Evolutionary conservation across 306 rosid species (phyloP).

Genomic region (apple (Malus domestica)): ASM211411v1 NC_041793.1:31152001-31152500

Average conservation of each 20-base stretch:
- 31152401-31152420: constrained; percentile 78
- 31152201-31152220: constrained; percentile 94
- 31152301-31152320: constrained; percentile 79
- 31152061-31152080: not conserved
- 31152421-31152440: constrained; percentile 72
- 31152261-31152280: constrained; percentile 72
- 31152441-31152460: constrained; percentile 85
- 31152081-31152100: not conserved
- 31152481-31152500: constrained; percentile 82
- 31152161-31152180: not conserved
- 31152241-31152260: constrained; percentile 68
- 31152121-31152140: constrained; percentile 11
- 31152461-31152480: constrained; percentile 94
- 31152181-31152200: not conserved
- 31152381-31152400: constrained; percentile 73
- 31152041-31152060: not conserved
- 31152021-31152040: not conserved
- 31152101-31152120: not conserved
- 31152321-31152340: constrained; percentile 85
- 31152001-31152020: no score
- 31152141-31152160: constrained; percentile 2
- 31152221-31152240: constrained; percentile 83
- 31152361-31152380: constrained; percentile 73
- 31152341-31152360: constrained; percentile 94
- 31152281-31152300: constrained; percentile 94